Conservation (phyloP, 768 basidiomycete species). For the Naganishia kalamii region DNA sequence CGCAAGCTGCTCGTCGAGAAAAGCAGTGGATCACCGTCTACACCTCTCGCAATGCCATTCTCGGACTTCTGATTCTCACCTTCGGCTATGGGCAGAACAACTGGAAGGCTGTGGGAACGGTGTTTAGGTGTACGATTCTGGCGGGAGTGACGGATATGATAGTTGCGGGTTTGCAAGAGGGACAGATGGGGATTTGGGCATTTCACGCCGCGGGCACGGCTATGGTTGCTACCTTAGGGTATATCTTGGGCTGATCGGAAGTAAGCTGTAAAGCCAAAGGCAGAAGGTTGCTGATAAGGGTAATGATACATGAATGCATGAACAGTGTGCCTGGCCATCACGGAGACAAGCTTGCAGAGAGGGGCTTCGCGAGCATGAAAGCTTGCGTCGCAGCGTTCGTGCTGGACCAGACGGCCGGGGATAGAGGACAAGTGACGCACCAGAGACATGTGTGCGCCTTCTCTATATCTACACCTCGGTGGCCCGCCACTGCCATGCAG, state of each 20-base stretch:
- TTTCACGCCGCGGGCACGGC: slow-evolving; percentile 1
- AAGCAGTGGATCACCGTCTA: slow-evolving; percentile 5
- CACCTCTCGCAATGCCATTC: slow-evolving; percentile 3
- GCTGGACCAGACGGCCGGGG: too few species aligned
- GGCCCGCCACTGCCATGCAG: too few species aligned
- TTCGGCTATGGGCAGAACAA: slow-evolving; percentile 3
- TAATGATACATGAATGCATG: too few species aligned
- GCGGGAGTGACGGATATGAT: slow-evolving; percentile 5
- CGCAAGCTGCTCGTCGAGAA: background rate
- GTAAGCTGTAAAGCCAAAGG: too few species aligned
- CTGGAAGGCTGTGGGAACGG: slow-evolving; percentile 5
- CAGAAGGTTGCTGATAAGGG: too few species aligned
- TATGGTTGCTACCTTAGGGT: background rate
- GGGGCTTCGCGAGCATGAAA: too few species aligned
- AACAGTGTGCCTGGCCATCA: too few species aligned
- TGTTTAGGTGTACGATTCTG: slow-evolving; percentile 1
- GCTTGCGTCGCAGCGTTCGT: too few species aligned
- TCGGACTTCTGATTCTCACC: background rate
- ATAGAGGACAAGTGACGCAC: too few species aligned
- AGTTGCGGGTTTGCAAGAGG: background rate
- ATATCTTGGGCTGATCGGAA: background rate
- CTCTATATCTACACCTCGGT: too few species aligned
- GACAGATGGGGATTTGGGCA: background rate
- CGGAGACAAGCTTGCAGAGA: too few species aligned
- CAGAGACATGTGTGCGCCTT: too few species aligned